phyloP scores from a whole-genome alignment of 2,329 filamentous ascomycete species.

The Trichoderma semiorbis region DNA sequence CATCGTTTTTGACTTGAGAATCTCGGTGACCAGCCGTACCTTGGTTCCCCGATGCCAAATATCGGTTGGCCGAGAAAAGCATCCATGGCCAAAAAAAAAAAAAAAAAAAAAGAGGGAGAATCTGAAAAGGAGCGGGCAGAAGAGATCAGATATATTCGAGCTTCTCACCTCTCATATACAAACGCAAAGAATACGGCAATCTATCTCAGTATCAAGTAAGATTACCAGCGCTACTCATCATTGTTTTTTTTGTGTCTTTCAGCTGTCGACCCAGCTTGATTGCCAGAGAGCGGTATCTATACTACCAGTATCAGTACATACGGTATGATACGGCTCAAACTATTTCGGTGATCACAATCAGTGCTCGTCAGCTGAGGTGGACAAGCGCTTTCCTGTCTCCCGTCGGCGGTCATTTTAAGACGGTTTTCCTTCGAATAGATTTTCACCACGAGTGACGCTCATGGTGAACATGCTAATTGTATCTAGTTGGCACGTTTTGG shows the following conservation, averaged over 20 bases:
- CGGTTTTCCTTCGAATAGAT: neutral
- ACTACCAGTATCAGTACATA: neutral
- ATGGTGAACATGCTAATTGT: neutral
- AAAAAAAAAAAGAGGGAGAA: neutral
- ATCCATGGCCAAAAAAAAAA: neutral
- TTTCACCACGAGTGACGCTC: neutral
- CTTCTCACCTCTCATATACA: neutral
- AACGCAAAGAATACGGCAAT: neutral
- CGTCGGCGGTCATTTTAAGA: neutral
- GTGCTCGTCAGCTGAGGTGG: neutral
- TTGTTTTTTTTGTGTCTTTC: neutral
- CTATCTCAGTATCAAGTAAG: neutral
- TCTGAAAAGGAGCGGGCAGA: neutral
- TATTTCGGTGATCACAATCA: neutral
- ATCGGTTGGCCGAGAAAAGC: neutral
- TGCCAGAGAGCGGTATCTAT: neutral
- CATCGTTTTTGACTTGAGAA: neutral
- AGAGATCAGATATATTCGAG: neutral
- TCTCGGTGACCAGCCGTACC: neutral
- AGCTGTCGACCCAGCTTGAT: neutral
- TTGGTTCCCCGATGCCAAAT: neutral
- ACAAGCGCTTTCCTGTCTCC: neutral
- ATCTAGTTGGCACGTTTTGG: neutral
- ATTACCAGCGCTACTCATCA: neutral
- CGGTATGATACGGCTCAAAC: neutral